Conservation (phyloP, 1,284 basidiomycete genomes). For the Cutaneotrichosporon cutaneum region DNA sequence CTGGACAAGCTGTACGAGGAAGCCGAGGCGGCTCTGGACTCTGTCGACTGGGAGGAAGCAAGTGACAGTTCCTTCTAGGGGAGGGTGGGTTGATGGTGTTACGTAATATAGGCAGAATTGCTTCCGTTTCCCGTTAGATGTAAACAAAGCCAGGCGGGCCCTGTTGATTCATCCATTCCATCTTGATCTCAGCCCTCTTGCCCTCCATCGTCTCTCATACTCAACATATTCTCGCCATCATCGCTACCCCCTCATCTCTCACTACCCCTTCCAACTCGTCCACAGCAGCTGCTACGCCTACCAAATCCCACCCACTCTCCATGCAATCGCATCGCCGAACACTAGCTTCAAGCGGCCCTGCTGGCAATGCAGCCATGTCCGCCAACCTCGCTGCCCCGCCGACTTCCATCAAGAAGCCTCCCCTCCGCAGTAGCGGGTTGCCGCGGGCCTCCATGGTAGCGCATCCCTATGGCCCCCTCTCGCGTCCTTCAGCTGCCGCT, state of each 20-base stretch:
- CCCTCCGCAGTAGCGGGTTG: not conserved
- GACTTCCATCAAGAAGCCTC: not conserved
- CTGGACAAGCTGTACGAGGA: slow-evolving; percentile 79
- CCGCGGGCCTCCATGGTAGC: slow-evolving; percentile 9
- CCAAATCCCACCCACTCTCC: not conserved
- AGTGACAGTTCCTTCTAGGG: slow-evolving; percentile 10
- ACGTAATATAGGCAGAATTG: not conserved
- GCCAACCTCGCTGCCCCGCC: slow-evolving; percentile 30
- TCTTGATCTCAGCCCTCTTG: too few species aligned
- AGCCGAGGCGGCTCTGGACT: slow-evolving; percentile 50
- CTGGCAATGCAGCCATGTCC: slow-evolving; percentile 54
- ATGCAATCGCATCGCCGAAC: slow-evolving; percentile 42
- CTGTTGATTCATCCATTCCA: not conserved
- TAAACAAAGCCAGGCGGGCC: slow-evolving; percentile 8
- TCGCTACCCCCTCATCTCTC: too few species aligned
- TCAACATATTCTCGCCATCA: not conserved
- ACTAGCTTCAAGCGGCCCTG: slow-evolving; percentile 61
- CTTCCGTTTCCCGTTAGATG: not conserved
- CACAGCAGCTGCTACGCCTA: too few species aligned
- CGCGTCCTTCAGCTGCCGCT: not conserved
- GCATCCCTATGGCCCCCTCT: slow-evolving; percentile 2
- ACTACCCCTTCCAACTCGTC: too few species aligned
- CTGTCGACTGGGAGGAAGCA: slow-evolving; percentile 28
- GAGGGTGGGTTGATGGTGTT: not conserved
- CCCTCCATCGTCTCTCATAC: not conserved